phyloP scores from a whole-genome alignment of 2,329 filamentous ascomycete species.

The Paecilomyces formosus region DNA sequence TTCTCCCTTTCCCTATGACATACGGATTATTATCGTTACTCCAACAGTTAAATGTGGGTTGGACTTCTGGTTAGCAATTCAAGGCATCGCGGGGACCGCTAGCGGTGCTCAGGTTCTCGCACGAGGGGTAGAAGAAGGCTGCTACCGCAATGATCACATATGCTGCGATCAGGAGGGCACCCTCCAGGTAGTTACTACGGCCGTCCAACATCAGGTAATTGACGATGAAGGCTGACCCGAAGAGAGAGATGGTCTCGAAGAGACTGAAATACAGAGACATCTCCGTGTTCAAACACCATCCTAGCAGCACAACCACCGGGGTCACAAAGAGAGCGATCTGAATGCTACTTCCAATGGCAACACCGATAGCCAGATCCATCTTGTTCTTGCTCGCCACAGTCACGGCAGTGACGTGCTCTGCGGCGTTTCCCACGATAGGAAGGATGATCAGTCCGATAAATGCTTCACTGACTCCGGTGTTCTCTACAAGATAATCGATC shows the following conservation, averaged over 20 bases:
- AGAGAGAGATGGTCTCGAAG: slow-evolving; percentile 82
- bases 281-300: slow-evolving; percentile 59
- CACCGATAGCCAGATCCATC: slow-evolving; percentile 67
- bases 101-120: slow-evolving; percentile 37
- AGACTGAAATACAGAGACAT: slow-evolving; percentile 80
- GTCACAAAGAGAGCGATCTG: slow-evolving; percentile 67
- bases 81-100: slow-evolving; percentile 10
- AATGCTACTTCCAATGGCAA: slow-evolving; percentile 63
- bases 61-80: neutral
- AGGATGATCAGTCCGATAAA: slow-evolving; percentile 67
- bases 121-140: slow-evolving; percentile 59
- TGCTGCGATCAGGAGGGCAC: slow-evolving; percentile 55
- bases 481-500: slow-evolving; percentile 57
- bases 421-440: slow-evolving; percentile 66
- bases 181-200: slow-evolving; percentile 80
- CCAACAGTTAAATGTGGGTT: neutral
- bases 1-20: neutral
- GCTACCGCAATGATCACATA: slow-evolving; percentile 62
- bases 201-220: slow-evolving; percentile 83
- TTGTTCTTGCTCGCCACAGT: slow-evolving; percentile 68
- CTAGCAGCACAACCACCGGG: slow-evolving; percentile 62
- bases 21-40: neutral
- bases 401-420: slow-evolving; percentile 66
- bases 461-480: slow-evolving; percentile 50
- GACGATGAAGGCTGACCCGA: slow-evolving; percentile 76